A percentile compares a stretch with the other conserved stretches of the same genome.
Conservation (phyloP, 2,329 filamentous ascomycete genomes). For the Exserohilum turcica region DNA sequence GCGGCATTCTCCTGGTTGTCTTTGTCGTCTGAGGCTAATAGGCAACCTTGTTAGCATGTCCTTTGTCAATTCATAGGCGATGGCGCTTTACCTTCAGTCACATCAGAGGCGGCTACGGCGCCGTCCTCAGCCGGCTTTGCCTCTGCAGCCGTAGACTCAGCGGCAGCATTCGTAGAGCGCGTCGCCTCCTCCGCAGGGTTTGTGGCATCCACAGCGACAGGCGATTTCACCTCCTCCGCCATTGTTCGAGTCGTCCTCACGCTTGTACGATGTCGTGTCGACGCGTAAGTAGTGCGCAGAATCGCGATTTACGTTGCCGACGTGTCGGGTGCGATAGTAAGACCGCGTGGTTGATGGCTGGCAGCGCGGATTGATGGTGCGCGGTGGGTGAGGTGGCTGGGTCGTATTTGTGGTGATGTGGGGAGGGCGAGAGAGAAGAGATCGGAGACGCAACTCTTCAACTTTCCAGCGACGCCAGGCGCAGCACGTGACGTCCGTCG, state of each 20-base stretch:
- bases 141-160: slow-evolving; percentile 35
- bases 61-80: neutral
- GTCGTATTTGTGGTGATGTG: slow-evolving; percentile 36
- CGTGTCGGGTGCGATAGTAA: slow-evolving; percentile 32
- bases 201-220: slow-evolving; percentile 32
- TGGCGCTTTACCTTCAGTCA: slow-evolving; percentile 37
- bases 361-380: slow-evolving; percentile 40
- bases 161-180: slow-evolving; percentile 36
- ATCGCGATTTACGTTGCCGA: slow-evolving; percentile 39
- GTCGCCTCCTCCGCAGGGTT: slow-evolving; percentile 38
- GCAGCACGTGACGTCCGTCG: slow-evolving; percentile 26
- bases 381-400: slow-evolving; percentile 44
- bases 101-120: slow-evolving; percentile 34
- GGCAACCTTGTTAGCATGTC: slow-evolving; percentile 25
- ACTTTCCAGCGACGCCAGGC: slow-evolving; percentile 25
- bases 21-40: slow-evolving; percentile 27
- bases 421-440: slow-evolving; percentile 31
- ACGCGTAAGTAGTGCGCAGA: slow-evolving; percentile 43
- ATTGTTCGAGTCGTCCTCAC: slow-evolving; percentile 42
- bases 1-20: slow-evolving; percentile 24
- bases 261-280: slow-evolving; percentile 38
- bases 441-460: slow-evolving; percentile 26
- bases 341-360: slow-evolving; percentile 41
- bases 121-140: slow-evolving; percentile 37
- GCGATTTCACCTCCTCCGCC: slow-evolving; percentile 44